Conservation (phyloP, 345 rosid species). For the Gossypioides kirkii region DNA sequence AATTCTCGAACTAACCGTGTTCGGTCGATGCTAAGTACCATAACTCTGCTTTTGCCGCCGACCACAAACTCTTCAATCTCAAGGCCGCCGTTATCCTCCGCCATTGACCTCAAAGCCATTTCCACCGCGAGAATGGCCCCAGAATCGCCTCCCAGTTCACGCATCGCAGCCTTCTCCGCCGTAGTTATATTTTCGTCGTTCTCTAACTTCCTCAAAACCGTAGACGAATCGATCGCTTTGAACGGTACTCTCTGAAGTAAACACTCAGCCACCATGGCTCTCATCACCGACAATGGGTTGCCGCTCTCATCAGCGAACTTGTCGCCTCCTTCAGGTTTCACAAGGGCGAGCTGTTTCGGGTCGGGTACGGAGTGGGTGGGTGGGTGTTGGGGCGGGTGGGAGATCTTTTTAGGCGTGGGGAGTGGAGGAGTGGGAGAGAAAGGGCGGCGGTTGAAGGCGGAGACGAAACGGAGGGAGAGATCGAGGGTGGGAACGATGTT, state of each 20-base stretch:
- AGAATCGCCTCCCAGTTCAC: constrained; percentile 81
- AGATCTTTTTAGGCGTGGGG: constrained; percentile 43
- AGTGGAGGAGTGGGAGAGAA: constrained; percentile 65
- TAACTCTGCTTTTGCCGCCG: constrained; percentile 73
- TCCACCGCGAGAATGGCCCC: constrained; percentile 80
- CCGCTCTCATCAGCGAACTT: constrained; percentile 36
- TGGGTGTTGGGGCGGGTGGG: constrained; percentile 24
- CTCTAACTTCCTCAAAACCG: constrained; percentile 83
- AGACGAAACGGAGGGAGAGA: constrained; percentile 62
- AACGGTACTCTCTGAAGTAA: constrained; percentile 78
- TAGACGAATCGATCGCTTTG: constrained; percentile 69
- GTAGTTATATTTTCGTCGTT: constrained; percentile 60
- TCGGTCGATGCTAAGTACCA: constrained; percentile 77
- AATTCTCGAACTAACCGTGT: constrained; percentile 66
- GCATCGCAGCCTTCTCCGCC: constrained; percentile 68
- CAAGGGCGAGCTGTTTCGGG: constrained; percentile 10
- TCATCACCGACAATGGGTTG: constrained; percentile 56
- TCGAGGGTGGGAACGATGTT: constrained; percentile 68
- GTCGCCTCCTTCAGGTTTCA: constrained; percentile 17
- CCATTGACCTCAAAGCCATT: constrained; percentile 73
- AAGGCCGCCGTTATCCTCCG: constrained; percentile 75
- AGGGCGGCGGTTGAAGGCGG: constrained; percentile 63
- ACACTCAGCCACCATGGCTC: constrained; percentile 89
- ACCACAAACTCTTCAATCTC: constrained; percentile 83
- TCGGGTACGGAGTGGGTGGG: constrained; percentile 13